Percentiles rank a stretch among this genome's conserved stretches.
phyloP scores from a whole-genome alignment of 2,329 filamentous ascomycete species.

The Berkeleyomyces rouxiae region DNA sequence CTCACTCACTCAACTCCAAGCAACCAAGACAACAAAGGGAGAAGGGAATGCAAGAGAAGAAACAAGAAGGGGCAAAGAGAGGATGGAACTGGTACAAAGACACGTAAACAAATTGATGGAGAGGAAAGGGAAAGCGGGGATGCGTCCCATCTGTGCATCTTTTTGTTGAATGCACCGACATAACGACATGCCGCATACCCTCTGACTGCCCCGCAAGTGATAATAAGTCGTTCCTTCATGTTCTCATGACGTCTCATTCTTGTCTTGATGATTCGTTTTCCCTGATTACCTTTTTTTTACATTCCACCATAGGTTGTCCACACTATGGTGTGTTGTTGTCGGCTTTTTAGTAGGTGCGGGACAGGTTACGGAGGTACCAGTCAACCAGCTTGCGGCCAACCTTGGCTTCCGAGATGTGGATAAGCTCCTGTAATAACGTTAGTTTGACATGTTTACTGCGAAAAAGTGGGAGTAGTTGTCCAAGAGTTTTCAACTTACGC shows the following conservation, averaged over 20 bases:
- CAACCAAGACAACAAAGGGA: not conserved
- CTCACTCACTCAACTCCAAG: not conserved
- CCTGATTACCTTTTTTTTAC: conserved; percentile 15
- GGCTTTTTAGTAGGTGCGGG: conserved; percentile 65
- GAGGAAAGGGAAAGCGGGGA: not conserved
- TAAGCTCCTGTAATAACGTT: conserved; percentile 51
- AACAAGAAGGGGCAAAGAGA: not conserved
- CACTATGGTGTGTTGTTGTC: not conserved
- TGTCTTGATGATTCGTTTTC: conserved; percentile 11
- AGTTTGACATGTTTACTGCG: conserved; percentile 4
- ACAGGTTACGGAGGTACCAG: conserved; percentile 96
- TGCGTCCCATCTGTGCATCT: not conserved
- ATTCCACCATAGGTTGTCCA: not conserved
- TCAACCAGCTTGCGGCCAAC: conserved; percentile 92
- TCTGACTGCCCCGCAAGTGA: not conserved
- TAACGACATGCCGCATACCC: not conserved
- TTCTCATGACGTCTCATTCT: conserved; percentile 14
- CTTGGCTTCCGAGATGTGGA: conserved; percentile 98
- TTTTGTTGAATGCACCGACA: not conserved
- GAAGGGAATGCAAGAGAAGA: conserved; percentile 1
- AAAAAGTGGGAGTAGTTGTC: not conserved
- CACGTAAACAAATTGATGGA: not conserved
- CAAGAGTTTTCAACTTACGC: conserved; percentile 40
- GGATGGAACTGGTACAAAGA: not conserved
- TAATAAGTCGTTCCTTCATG: not conserved